Evolutionary conservation across 768 basidiomycete genomes (phyloP), one percentile per base, ranked within the genome.

Genomic region (Tricholoma sp.): DNA sequence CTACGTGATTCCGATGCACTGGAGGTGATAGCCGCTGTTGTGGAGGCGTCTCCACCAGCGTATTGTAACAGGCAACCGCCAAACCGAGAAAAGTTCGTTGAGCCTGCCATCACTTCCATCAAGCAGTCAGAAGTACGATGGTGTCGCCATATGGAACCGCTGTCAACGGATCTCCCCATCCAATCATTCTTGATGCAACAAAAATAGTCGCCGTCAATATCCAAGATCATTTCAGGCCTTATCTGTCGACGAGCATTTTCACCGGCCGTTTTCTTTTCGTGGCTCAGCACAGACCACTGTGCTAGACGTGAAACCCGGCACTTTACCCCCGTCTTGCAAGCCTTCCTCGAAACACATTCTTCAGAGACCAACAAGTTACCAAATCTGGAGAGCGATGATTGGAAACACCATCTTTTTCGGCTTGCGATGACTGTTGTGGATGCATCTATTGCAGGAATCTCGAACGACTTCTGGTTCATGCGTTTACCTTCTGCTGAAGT

Each of bases 1-100:
- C 61, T 81, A 9, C 69, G 73, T 9, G 61, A 67, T n/a, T 76
- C 72, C 14, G 8, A 55, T 1, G 58, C 72, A 2, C 69, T 85
- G 0, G 81, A 76, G 8, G 66, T 86, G 58, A 72, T 86, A 19
- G 76, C 81, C 2, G 61, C 63, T 3, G 69, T 74, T 0, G 58
- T 83, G 3, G 67, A 73, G 14, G 72, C 75, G 1, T 72, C 72
- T 8, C 51, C 80, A 18, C 79, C 79, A 0, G 59, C 74, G 9
- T 69, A 71, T 21, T 60, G 71, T 47, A 67, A 74, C 35, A 76
- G 76, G 10, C 61, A 53, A 41, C 52, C 49, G 24, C 45, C 59
- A 7, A 32, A 19, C 12, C 50, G 46, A 8, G 55, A 63, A 14
- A 31, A 21, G 2, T 59, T 60, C 4, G 53, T 53, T 10, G 64